Base-by-base conservation (phyloP, 2,329 filamentous ascomycete genomes). In the Pseudogymnoascus sp. region DNA sequence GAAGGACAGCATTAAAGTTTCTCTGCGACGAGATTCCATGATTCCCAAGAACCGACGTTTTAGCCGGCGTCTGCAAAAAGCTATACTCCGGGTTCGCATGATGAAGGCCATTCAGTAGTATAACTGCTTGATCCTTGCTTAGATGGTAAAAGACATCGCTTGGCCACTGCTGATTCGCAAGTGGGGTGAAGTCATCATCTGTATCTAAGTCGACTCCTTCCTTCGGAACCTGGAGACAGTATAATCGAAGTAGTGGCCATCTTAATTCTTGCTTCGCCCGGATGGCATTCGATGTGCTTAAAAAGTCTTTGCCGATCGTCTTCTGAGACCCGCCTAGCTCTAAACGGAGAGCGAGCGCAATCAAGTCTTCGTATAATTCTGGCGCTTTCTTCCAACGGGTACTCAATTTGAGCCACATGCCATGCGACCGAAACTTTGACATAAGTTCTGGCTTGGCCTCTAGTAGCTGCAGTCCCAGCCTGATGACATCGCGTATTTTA, bases 211-310 rank as follows among this genome's bases (percentile, higher is more conserved):
- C 66, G 53, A 67, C 28, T 2, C 50, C 63, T n/a, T 56, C 59
- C 11, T 62, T 63, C 11, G 64, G 63, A 59, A 65, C 50, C 26
- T 66, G 41, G 16, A 66, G 64, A 41, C 64, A 67, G 33, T 62
- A 64, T 28, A 64, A 26, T 35, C 65, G 64, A 35, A 67, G 62
- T n/a, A 67, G 41, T 11, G 40, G 33, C 64, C 65, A 67, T 53
- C 59, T 64, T 26, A 59, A 16, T 59, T 63, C 61, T 31, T 56
- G 59, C 43, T 53, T 46, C 26, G 43, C 24, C 10, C 43, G 14
- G 5, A 64, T 12, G 33, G 5, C 3, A 24, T 28, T 38, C 24
- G 38, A 62, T 5, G 28, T 43, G 38, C 53, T 31, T n/a, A 62
- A 56, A 35, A 63, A 65, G 28, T 62, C 43, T 28, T 46, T 16